Percentiles rank a stretch among this genome's conserved stretches.
phyloP scores from a whole-genome alignment of 1,139 yeast species.

The Debaryomycetaceae sp. region DNA sequence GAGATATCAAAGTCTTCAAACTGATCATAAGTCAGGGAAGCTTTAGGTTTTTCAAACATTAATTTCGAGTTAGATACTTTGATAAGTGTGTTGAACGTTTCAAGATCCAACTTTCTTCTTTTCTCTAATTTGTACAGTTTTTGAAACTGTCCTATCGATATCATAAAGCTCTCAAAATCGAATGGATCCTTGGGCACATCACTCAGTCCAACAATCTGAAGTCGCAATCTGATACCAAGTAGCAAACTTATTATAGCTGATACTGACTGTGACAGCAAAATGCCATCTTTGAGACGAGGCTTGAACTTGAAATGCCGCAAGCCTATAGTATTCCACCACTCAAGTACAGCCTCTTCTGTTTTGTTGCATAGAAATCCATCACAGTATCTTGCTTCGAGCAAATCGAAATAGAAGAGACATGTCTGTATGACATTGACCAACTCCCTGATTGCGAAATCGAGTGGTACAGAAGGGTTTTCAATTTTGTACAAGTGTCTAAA shows the following conservation, averaged over 20 bases:
- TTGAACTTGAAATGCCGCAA: slow-evolving; percentile 52
- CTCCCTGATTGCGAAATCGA: slow-evolving; percentile 69
- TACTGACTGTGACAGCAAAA: slow-evolving; percentile 63
- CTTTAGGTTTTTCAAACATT: slow-evolving; percentile 20
- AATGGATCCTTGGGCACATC: slow-evolving; percentile 86
- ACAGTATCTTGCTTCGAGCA: slow-evolving; percentile 64
- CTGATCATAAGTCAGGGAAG: background rate
- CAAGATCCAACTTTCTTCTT: slow-evolving; percentile 58
- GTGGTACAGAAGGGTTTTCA: slow-evolving; percentile 42
- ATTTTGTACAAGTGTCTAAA: slow-evolving; percentile 74
- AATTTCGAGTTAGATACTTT: slow-evolving; percentile 52
- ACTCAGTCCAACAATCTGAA: slow-evolving; percentile 65
- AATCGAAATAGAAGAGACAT: slow-evolving; percentile 71
- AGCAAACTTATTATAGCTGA: slow-evolving; percentile 62
- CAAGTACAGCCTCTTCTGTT: slow-evolving; percentile 66
- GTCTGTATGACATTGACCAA: slow-evolving; percentile 72
- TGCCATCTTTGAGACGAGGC: slow-evolving; percentile 47
- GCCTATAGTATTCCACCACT: slow-evolving; percentile 86
- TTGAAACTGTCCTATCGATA: slow-evolving; percentile 56
- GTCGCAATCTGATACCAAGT: slow-evolving; percentile 60
- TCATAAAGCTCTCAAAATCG: slow-evolving; percentile 63
- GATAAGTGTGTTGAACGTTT: slow-evolving; percentile 59
- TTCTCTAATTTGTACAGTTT: slow-evolving; percentile 59
- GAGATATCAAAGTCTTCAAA: background rate
- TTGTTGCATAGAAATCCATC: slow-evolving; percentile 82